Evolutionary conservation across 1,139 yeast species (phyloP), one percentile per base, ranked within the genome.

Genomic region (Kurtzmaniella quercitrusa): DNA sequence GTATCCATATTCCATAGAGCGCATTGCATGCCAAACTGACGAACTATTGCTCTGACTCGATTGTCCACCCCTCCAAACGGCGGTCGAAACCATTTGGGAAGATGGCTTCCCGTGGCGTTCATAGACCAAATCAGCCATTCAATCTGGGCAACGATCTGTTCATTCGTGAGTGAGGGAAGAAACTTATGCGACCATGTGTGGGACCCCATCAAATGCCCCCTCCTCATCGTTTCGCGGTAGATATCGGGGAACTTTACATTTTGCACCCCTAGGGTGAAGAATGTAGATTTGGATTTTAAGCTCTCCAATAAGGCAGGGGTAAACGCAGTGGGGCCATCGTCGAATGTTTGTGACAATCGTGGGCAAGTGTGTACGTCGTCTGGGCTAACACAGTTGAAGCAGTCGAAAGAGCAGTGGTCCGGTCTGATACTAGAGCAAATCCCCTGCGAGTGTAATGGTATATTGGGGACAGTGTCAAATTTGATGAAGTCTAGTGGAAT

Each of bases 81-180:
- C 0, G 98, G 98, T 49, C 98, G 74, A 62, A 87, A 91, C 85
- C 93, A 93, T 56, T 85, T 84, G 12, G 98, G 98, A n/a, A 87
- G 61, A 55, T 90, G 93, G 18, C 82, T 73, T 0, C 89, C 86
- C 0, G 98, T 90, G 2, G 97, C 96, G 65, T 93, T 90, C 94
- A 90, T 88, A 5, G 97, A 96, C 98, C 98, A 91, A 34, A 90
- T 81, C 1, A 95, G 85, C 98, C 98, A 91, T 64, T 91, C 84
- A 40, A 91, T 67, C 60, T 91, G 96, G 0, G 97, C 96, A 47
- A 86, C 81, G 17, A 91, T 79, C 49, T 88, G 78, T 61, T 88
- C 93, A 59, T 89, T 89, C 15, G 80, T 63, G 46, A 91, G 69
- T 1, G 82, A 66, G 1, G 98, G 97, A 48, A 91, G 71, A 54